Conservation (phyloP, 768 basidiomycete species). For the Gyrodon lividus region DNA sequence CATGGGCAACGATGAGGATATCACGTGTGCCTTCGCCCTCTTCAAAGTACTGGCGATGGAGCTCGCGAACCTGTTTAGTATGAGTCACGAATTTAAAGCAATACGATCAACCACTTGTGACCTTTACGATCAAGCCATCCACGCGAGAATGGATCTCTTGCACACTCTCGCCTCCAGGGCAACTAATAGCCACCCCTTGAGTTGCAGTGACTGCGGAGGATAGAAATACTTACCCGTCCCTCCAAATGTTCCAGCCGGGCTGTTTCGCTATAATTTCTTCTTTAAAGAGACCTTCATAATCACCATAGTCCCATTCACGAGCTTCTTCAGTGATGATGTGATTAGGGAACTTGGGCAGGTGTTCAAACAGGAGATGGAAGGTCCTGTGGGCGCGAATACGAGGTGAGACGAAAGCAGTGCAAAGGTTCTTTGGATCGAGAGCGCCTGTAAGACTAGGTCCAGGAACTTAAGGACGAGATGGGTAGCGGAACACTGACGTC, state of each 20-base stretch:
- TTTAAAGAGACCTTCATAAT: constrained; percentile 82
- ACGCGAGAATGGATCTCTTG: constrained; percentile 78
- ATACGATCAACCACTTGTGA: constrained; percentile 29
- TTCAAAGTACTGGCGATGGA: constrained; percentile 69
- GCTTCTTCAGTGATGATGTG: constrained; percentile 64
- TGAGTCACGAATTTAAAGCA: constrained; percentile 5
- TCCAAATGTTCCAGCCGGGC: constrained; percentile 80
- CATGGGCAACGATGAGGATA: constrained; percentile 88
- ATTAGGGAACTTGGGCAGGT: constrained; percentile 43
- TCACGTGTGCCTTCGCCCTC: constrained; percentile 68
- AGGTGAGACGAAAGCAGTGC: constrained; percentile 81
- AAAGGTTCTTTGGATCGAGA: constrained; percentile 78
- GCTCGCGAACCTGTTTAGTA: constrained; percentile 57
- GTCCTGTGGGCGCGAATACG: constrained; percentile 82
- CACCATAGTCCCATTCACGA: constrained; percentile 90
- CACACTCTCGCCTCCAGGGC: constrained; percentile 84
- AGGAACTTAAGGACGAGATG: neutral
- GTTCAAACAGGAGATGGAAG: constrained; percentile 75
- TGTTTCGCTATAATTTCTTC: constrained; percentile 69
- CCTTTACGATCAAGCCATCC: constrained; percentile 72
- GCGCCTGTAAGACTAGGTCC: constrained; percentile 43
- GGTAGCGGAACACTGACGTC: constrained; percentile 50
- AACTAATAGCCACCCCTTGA: constrained; percentile 43
- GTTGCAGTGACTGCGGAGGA: neutral
- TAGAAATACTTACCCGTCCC: constrained; percentile 57